These are phyloP conservation scores for Protomyces pachydermus DNA, from an alignment of 1,139 yeast genomes.

Conservation along the genomic window DNA sequence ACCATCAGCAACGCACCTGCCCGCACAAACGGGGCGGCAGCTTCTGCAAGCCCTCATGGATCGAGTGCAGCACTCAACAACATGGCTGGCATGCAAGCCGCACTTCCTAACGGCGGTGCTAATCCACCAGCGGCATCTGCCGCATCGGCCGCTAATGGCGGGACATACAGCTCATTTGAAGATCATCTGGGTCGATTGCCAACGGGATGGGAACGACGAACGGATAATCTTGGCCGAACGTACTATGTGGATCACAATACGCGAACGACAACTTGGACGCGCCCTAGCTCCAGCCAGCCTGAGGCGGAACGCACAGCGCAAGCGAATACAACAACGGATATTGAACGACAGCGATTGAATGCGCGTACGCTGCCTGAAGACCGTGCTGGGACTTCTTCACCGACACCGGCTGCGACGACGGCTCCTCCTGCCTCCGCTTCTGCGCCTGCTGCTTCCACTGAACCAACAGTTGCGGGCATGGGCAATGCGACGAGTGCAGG, in stretches of 20 bases:
- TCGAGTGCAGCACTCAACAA: slow-evolving; percentile 33
- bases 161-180: slow-evolving; percentile 86
- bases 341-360: slow-evolving; percentile 85
- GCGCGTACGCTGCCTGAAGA: slow-evolving; percentile 85
- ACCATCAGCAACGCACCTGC: slow-evolving; percentile 48
- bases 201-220: slow-evolving; percentile 98
- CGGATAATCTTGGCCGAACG: slow-evolving; percentile 94
- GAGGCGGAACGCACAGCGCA: slow-evolving; percentile 31
- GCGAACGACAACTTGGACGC: slow-evolving; percentile 95
- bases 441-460: slow-evolving; percentile 61
- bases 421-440: slow-evolving; percentile 51
- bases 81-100: slow-evolving; percentile 27
- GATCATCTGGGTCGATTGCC: slow-evolving; percentile 96
- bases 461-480: slow-evolving; percentile 45
- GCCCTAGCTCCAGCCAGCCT: slow-evolving; percentile 64
- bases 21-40: slow-evolving; percentile 22
- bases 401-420: slow-evolving; percentile 38
- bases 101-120: slow-evolving; percentile 27
- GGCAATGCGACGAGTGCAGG: slow-evolving; percentile 89
- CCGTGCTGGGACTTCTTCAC: slow-evolving; percentile 36
- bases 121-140: slow-evolving; percentile 35
- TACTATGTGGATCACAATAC: slow-evolving; percentile 97
- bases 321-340: slow-evolving; percentile 56
- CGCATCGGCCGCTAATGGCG: slow-evolving; percentile 36
- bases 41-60: slow-evolving; percentile 32